Percentiles rank a stretch among this genome's conserved stretches.
Evolutionary conservation across 202 grass and related monocot genomes (phyloP).

Genomic region (Hordeum pubiflorum): DNA sequence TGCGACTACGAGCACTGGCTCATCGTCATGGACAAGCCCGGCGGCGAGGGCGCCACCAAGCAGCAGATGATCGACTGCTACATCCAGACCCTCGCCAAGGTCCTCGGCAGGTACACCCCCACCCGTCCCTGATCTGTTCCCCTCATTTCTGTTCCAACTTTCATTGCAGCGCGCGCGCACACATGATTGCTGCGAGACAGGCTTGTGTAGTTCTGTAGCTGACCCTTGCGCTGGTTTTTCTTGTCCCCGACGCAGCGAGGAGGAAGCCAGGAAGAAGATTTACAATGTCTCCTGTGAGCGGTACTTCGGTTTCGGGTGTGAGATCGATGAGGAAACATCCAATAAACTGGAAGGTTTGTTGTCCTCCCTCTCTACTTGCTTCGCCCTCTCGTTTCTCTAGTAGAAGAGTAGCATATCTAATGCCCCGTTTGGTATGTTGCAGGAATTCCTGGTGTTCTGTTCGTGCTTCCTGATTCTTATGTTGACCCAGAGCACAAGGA

Average conservation of each 20-base stretch:
- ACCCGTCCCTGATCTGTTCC: not conserved
- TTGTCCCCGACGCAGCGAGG: constrained; percentile 32
- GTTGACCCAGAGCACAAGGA: constrained; percentile 80
- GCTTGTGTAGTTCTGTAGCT: not conserved
- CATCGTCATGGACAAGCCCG: constrained; percentile 96
- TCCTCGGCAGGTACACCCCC: constrained; percentile 59
- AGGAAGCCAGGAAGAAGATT: constrained; percentile 78
- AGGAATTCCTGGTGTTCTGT: constrained; percentile 80
- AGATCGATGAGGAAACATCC: constrained; percentile 87
- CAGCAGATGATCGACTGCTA: constrained; percentile 96
- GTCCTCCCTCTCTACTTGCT: not conserved
- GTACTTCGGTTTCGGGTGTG: constrained; percentile 86
- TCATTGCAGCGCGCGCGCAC: too few species aligned
- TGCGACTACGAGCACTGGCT: constrained; percentile 98
- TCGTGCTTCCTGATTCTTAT: constrained; percentile 87
- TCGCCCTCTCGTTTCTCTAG: not conserved
- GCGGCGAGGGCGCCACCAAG: constrained; percentile 65
- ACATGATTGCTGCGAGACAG: not conserved
- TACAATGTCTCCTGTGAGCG: constrained; percentile 89
- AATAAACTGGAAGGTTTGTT: constrained; percentile 79
- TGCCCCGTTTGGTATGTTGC: not conserved
- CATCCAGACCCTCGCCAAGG: constrained; percentile 75
- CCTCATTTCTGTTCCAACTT: not conserved
- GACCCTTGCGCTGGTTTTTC: not conserved
- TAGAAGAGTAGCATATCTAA: not conserved